Evolutionary conservation across 139 green algal genomes (phyloP).

Genomic region (Closterium sp.): DNA sequence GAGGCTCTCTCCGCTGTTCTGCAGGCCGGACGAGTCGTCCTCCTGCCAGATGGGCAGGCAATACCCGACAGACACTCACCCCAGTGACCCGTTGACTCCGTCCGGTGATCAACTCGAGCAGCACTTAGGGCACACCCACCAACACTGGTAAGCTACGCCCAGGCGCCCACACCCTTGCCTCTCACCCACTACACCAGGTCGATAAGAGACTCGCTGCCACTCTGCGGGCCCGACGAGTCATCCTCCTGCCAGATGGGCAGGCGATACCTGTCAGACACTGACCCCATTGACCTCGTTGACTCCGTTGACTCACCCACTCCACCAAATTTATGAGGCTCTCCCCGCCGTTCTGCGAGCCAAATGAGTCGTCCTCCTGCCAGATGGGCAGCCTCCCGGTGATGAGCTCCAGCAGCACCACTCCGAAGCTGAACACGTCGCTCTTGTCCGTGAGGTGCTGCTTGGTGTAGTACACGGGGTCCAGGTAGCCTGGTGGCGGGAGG

Average conservation of each 20-base stretch:
- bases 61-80: background rate
- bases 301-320: conserved; percentile 31
- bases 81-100: too few relatives aligned
- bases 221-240: background rate
- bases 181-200: background rate
- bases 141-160: background rate
- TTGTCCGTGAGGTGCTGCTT: conserved; percentile 18
- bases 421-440: too few relatives aligned
- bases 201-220: background rate
- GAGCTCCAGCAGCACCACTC: conserved; percentile 23
- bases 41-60: conserved; percentile 31
- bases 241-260: conserved; percentile 26
- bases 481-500: conserved; percentile 17
- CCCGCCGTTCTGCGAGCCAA: background rate
- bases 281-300: conserved; percentile 8
- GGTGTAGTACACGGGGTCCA: conserved; percentile 23
- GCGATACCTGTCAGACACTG: background rate
- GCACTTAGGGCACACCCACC: background rate
- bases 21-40: background rate
- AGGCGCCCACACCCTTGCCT: background rate
- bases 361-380: conserved; percentile 15
- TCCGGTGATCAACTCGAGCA: conserved; percentile 28
- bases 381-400: conserved; percentile 31
- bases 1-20: conserved; percentile 5
- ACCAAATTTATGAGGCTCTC: conserved; percentile 14